phyloP scores from a whole-genome alignment of 2,329 filamentous ascomycete species.

The Teratosphaeriaceae sp. region DNA sequence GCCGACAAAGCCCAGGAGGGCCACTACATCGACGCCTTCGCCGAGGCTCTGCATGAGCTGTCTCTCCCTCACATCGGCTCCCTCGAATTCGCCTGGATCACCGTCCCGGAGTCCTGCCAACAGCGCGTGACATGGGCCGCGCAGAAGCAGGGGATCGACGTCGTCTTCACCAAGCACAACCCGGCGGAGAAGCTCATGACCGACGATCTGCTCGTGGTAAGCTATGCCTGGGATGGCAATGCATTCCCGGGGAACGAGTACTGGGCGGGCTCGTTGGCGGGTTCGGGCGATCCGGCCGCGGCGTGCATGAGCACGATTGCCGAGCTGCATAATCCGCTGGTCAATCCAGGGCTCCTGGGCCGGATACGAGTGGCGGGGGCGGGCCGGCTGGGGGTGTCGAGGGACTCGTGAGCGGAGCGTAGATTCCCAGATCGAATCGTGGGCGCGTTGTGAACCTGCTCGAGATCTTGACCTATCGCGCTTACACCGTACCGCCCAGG shows the following conservation, averaged over 20 bases:
- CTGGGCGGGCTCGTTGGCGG: slow-evolving; percentile 22
- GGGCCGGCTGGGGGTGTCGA: too few relatives aligned
- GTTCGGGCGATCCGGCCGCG: slow-evolving; percentile 27
- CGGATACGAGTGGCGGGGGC: slow-evolving; percentile 9
- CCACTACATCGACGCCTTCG: slow-evolving; percentile 22
- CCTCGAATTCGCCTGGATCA: slow-evolving; percentile 27
- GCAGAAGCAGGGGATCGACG: slow-evolving; percentile 12
- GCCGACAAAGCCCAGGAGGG: slow-evolving; percentile 14
- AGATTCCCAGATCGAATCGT: background rate
- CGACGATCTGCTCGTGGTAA: slow-evolving; percentile 24
- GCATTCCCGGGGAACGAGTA: slow-evolving; percentile 31
- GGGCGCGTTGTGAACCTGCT: too few relatives aligned
- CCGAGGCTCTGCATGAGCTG: slow-evolving; percentile 15
- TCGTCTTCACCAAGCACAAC: slow-evolving; percentile 23
- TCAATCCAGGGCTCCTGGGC: slow-evolving; percentile 19
- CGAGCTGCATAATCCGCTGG: slow-evolving; percentile 28
- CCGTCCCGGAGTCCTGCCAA: slow-evolving; percentile 8
- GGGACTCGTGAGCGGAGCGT: too few relatives aligned
- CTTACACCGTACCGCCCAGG: slow-evolving; percentile 4
- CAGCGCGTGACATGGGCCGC: slow-evolving; percentile 9
- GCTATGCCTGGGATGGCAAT: slow-evolving; percentile 31
- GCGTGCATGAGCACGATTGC: slow-evolving; percentile 29
- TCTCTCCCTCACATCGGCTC: slow-evolving; percentile 14
- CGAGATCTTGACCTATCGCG: too few relatives aligned
- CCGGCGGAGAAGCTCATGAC: slow-evolving; percentile 22